Evolutionary conservation across 2,329 filamentous ascomycete species (phyloP).

Genomic region (Cladophialophora immunda): DNA sequence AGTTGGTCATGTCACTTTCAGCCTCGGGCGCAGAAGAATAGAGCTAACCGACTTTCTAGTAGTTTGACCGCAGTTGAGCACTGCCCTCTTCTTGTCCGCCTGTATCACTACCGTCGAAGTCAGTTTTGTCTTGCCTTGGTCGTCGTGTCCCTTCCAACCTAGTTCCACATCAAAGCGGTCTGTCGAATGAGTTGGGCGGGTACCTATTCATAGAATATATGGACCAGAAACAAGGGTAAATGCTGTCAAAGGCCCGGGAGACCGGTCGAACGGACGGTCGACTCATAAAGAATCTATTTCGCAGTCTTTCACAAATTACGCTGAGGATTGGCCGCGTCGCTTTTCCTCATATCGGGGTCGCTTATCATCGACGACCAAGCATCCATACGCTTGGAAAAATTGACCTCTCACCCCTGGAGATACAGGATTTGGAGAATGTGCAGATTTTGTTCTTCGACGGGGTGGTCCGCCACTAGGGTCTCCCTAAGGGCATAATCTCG

Average conservation of each 20-base stretch:
- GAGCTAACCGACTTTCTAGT: not conserved
- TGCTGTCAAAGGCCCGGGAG: constrained; percentile 3
- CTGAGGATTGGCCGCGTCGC: constrained; percentile 37
- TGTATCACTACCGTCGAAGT: constrained; percentile 3
- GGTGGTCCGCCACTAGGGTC: too few relatives aligned
- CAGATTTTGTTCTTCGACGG: too few relatives aligned
- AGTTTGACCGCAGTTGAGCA: constrained; percentile 7
- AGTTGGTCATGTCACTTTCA: not conserved
- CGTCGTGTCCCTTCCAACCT: constrained; percentile 10
- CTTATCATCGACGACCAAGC: constrained; percentile 41
- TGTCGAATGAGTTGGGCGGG: constrained; percentile 2
- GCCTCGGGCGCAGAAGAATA: not conserved
- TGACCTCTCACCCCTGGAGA: constrained; percentile 42
- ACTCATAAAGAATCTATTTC: constrained; percentile 39
- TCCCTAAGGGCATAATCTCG: too few relatives aligned
- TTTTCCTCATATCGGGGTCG: constrained; percentile 41
- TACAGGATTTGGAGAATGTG: constrained; percentile 42
- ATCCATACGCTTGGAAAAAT: constrained; percentile 39
- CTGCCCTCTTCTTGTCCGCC: constrained; percentile 1
- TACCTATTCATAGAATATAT: constrained; percentile 9
- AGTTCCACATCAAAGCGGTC: constrained; percentile 2
- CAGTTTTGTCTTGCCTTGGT: constrained; percentile 7
- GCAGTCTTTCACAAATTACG: constrained; percentile 40
- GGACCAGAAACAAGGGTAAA: not conserved
- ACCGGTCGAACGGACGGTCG: not conserved